These are phyloP conservation scores for Colletotrichum sansevieriae DNA, from an alignment of 2,329 filamentous ascomycete species.

Conservation along the genomic window DNA sequence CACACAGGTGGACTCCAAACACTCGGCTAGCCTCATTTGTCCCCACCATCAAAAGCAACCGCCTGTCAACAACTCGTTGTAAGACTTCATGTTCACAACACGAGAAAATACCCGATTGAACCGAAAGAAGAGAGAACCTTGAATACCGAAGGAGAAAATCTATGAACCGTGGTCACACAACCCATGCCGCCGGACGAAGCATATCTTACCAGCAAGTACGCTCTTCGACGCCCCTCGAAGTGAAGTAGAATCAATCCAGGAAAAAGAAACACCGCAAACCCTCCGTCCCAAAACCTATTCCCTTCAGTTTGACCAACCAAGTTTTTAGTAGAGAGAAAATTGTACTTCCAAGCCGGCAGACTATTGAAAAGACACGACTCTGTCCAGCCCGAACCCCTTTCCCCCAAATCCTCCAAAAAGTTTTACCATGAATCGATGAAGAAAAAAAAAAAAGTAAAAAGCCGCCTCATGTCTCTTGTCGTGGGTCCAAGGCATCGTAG, in stretches of 20 bases:
- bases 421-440: background rate
- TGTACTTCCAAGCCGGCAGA: slow-evolving; percentile 29
- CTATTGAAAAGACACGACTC: background rate
- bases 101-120: background rate
- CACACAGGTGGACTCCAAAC: too few species aligned
- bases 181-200: slow-evolving; percentile 24
- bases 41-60: background rate
- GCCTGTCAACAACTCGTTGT: background rate
- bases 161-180: slow-evolving; percentile 24
- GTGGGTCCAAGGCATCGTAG: slow-evolving; percentile 40
- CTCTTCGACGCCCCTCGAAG: slow-evolving; percentile 35
- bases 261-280: background rate
- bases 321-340: background rate
- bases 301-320: background rate
- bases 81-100: background rate
- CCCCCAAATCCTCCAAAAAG: background rate
- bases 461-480: slow-evolving; percentile 39
- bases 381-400: background rate
- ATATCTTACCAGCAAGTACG: slow-evolving; percentile 40
- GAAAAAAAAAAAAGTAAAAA: slow-evolving; percentile 35
- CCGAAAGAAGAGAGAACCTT: slow-evolving; percentile 10
- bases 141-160: slow-evolving; percentile 2
- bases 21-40: too few species aligned
- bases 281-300: background rate
- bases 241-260: background rate